Base-by-base conservation (phyloP, 73 alveolate species). In the Paramecium sonneborni region DNA sequence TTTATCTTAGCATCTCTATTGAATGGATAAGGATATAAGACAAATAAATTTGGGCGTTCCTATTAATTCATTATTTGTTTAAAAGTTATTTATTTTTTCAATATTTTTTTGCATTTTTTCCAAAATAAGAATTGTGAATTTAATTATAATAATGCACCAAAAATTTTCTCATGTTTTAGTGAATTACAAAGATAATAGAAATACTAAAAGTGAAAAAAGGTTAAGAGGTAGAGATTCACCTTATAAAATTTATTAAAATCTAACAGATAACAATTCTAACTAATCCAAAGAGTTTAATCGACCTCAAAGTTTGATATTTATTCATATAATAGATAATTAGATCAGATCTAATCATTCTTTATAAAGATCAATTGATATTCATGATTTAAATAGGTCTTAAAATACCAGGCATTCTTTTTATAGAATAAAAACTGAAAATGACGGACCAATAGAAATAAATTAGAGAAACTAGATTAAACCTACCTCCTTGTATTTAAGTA, bases 371-470 rank as follows among this genome's bases (percentile, higher is more conserved):
- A 72, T 72, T 12, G 86, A 72, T 34, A 62, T 72, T 18, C 18
- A 72, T 34, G 86, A 72, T 15, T 34, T 72, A 37, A 35, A 32
- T 18, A 32, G 34, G 44, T 21, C 55, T 34, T 12, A 72, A 18
- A 34, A 72, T 14, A 6, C 57, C n/a, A 18, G 20, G 12, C 5
- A 23, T 11, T 15, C 38, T 21, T 32, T 32, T 72, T 15, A n/a
- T 32, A 32, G 86, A 72, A 38, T 72, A 10, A 72, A 72, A 72
- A 72, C 86, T 12, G 67, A 72, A 35, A 7, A 9, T 35, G 86
- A 72, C 21, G 12, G 34, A 72, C 20, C 32, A 0, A 23, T 38
- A 0, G 57, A 72, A 10, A 15, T 72, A 18, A 72, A 72, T 72
- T 8, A 37, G 44, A 34, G 86, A 30, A 28, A 15, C 35, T 72